These are phyloP conservation scores for Cryptomeria japonica DNA, from an alignment of 75 land plant species.

Conservation along the genomic window DNA sequence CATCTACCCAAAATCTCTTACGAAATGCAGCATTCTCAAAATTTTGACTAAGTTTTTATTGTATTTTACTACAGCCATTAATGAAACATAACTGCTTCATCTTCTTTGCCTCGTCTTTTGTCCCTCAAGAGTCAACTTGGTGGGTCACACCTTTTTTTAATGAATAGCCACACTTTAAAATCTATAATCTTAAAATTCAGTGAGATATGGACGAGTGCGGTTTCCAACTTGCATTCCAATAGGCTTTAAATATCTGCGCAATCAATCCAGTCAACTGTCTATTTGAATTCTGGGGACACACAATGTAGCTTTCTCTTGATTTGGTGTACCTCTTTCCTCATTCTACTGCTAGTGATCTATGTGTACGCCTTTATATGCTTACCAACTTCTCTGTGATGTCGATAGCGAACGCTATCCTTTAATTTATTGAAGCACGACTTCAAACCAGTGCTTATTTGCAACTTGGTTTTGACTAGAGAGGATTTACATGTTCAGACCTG, in stretches of 20 bases:
- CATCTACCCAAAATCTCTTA: no score
- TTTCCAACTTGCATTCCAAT: neutral
- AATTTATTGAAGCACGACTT: neutral
- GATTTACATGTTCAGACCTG: neutral
- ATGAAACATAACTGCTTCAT: no score
- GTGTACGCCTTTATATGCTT: neutral
- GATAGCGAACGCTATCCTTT: neutral
- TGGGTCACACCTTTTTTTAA: neutral
- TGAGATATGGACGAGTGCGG: neutral
- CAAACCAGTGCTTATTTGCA: neutral
- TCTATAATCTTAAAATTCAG: neutral
- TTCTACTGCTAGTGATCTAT: neutral
- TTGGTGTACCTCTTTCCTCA: neutral
- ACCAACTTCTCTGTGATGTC: neutral
- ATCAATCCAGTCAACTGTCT: neutral
- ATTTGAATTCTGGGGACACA: neutral
- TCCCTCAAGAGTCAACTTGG: neutral
- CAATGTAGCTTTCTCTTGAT: neutral
- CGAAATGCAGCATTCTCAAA: no score
- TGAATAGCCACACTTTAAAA: neutral
- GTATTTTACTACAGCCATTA: no score
- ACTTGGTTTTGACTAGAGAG: neutral
- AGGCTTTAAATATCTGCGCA: neutral
- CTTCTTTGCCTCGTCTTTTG: neutral
- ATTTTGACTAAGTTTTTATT: no score